Percentiles rank a stretch among this genome's conserved stretches.
Conservation (phyloP, 805 yeast genomes). For the Candida maesae region DNA sequence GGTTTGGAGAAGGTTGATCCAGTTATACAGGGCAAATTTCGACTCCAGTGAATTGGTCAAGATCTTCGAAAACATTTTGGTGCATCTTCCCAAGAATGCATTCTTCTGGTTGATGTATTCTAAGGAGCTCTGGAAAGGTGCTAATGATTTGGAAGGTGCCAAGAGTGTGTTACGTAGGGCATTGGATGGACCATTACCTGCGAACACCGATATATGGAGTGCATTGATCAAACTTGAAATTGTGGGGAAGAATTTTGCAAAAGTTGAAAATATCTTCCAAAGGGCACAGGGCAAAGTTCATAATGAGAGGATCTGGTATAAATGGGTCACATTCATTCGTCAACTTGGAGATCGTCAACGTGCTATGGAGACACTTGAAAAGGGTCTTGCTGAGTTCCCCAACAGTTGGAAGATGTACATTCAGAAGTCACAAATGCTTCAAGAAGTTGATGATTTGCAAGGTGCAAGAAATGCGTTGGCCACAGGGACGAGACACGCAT, state of each 20-base stretch:
- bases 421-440: constrained; percentile 57
- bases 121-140: constrained; percentile 54
- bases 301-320: constrained; percentile 56
- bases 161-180: constrained; percentile 50
- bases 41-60: constrained; percentile 32
- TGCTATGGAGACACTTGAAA: constrained; percentile 40
- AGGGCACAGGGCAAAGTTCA: constrained; percentile 34
- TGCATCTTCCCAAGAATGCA: constrained; percentile 44
- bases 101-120: constrained; percentile 66
- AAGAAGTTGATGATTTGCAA: constrained; percentile 28
- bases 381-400: constrained; percentile 49
- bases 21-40: constrained; percentile 31
- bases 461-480: constrained; percentile 46
- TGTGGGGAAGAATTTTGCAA: constrained; percentile 33
- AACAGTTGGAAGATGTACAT: constrained; percentile 49
- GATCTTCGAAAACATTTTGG: constrained; percentile 52
- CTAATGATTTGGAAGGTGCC: constrained; percentile 48
- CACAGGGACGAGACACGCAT: constrained; percentile 46
- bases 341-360: constrained; percentile 30
- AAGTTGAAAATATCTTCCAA: constrained; percentile 36
- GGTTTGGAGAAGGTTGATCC: constrained; percentile 48
- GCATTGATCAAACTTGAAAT: constrained; percentile 68
- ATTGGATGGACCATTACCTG: constrained; percentile 35
- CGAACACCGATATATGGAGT: constrained; percentile 57
- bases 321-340: constrained; percentile 51